phyloP scores from a whole-genome alignment of 2,329 filamentous ascomycete genomes.

The Ophiostoma novo-ulmi region DNA sequence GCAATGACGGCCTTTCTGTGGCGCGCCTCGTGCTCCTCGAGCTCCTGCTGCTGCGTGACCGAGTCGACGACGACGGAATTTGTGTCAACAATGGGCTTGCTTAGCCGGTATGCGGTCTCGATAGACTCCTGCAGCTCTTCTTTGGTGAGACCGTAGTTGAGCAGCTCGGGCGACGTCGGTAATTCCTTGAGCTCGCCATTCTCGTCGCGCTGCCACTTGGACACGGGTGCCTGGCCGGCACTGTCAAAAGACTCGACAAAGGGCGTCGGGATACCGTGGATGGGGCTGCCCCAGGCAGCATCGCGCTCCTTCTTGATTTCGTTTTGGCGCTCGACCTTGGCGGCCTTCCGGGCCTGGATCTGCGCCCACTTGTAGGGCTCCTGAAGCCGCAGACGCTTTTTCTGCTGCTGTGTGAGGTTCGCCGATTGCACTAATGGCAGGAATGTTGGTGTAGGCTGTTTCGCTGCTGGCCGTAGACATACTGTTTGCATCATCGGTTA shows the following conservation, averaged over 20 bases:
- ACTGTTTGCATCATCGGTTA: conserved; percentile 38
- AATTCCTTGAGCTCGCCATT: conserved; percentile 33
- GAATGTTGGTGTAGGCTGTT: conserved; percentile 43
- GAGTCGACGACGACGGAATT: conserved; percentile 40
- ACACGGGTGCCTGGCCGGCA: conserved; percentile 45
- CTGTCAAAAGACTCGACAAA: conserved; percentile 79
- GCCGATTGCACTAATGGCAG: conserved; percentile 61
- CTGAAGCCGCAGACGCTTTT: conserved; percentile 60
- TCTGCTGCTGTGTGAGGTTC: conserved; percentile 56
- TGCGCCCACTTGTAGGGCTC: conserved; percentile 82
- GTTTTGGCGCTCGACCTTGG: conserved; percentile 70
- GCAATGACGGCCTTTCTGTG: conserved; percentile 70
- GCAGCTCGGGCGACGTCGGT: conserved; percentile 47
- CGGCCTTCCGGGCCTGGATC: conserved; percentile 74
- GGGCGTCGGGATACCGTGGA: conserved; percentile 72
- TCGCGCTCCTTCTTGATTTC: conserved; percentile 62
- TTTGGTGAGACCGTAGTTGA: conserved; percentile 72
- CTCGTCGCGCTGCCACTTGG: conserved; percentile 24
- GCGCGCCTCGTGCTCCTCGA: conserved; percentile 45
- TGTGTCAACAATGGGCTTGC: conserved; percentile 47
- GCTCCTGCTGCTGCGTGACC: conserved; percentile 35
- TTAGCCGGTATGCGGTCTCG: conserved; percentile 62
- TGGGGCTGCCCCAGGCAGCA: conserved; percentile 65
- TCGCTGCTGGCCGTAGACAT: conserved; percentile 53
- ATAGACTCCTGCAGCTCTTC: conserved; percentile 63